Evolutionary conservation across 495 filamentous ascomycete species (phyloP), one percentile per base, ranked within the genome.

Genomic region (Evernia prunastri): DNA sequence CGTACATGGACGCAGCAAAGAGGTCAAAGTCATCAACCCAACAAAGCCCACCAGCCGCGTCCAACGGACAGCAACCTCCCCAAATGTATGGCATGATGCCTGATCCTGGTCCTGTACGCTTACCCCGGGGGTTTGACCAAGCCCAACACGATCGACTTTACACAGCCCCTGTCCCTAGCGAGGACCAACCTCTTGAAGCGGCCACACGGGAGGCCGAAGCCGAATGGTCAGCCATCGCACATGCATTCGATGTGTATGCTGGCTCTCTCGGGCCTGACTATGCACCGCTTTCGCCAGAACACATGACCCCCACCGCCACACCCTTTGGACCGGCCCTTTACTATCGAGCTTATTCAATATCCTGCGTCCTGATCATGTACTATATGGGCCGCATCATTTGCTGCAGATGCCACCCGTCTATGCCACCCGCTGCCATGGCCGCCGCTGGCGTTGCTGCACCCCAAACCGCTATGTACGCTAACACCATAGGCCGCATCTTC

Each of bases 401-500:
- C 27, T 76, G 90, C 58, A 82, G 94, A 42, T 76, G 87, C 1
- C 91, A 96, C 66, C 94, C 94, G 0, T 84, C 81, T 3, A 96
- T 97, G 92, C 94, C 91, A 8, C 90, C 93, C 0, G 82, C 90
- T n/a, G 87, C 91, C 61, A 93, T 96, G 86, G 80, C 89, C 47
- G 90, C 92, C 9, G 88, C 89, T 1, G 86, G 84, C 15, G 80
- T 94, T 42, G 83, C 86, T 11, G 88, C 91, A 0, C 74, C 76
- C 5, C 80, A 86, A 58, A 96, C 94, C 5, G 83, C 81, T 12
- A 71, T 71, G 1, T 87, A 82, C 72, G 89, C 91, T 4, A 84
- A 87, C 66, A 82, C 85, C 63, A 86, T 97, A 39, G 93, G 91
- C 42, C 83, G 87, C 10, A 92, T 97, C 57, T 82, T 84, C 10